Conservation (phyloP, 2,329 filamentous ascomycete species). For the Cladosporium velox region DNA sequence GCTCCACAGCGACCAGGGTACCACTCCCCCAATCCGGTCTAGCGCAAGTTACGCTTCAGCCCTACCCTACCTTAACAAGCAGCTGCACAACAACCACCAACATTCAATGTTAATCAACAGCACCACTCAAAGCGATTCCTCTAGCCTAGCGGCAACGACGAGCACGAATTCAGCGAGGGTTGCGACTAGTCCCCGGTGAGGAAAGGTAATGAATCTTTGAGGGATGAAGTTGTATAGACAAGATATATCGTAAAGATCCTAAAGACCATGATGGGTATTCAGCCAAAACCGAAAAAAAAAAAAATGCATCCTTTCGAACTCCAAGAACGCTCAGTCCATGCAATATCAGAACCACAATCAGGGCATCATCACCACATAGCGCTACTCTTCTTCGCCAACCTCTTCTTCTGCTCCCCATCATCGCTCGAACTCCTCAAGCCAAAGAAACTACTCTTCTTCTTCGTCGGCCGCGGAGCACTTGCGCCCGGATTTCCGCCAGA, state of each 20-base stretch:
- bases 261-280: not conserved
- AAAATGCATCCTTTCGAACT: not conserved
- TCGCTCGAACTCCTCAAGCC: conserved; percentile 38
- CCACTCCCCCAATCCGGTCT: not conserved
- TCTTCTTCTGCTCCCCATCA: conserved; percentile 30
- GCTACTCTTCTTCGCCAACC: conserved; percentile 47
- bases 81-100: not conserved
- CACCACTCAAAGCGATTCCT: not conserved
- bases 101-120: not conserved
- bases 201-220: too few species aligned
- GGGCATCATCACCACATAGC: conserved; percentile 42
- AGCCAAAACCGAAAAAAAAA: not conserved
- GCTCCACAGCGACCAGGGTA: not conserved
- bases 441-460: conserved; percentile 43
- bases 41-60: not conserved
- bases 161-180: not conserved
- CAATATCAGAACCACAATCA: not conserved
- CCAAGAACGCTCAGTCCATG: not conserved
- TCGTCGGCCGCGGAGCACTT: conserved; percentile 26
- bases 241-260: not conserved
- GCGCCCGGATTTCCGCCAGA: conserved; percentile 33
- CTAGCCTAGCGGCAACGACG: not conserved
- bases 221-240: not conserved
- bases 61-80: not conserved
- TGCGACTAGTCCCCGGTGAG: not conserved